These are phyloP conservation scores for Panus rudis DNA, from an alignment of 768 basidiomycete species.

Conservation along the genomic window DNA sequence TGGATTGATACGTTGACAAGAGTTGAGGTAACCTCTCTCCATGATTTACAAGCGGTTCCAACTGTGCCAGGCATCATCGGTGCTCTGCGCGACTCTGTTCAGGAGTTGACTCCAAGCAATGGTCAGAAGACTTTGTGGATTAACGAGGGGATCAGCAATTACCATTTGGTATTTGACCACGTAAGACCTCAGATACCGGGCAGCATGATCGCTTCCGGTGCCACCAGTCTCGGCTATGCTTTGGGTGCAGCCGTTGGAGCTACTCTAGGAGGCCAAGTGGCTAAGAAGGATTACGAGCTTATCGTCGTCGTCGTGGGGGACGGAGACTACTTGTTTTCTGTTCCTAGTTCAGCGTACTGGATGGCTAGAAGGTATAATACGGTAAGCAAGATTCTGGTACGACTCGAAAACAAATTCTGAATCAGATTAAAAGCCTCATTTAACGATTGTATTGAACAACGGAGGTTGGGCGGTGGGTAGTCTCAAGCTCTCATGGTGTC, in stretches of 20 bases:
- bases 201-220: slow-evolving; percentile 49
- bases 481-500: not conserved
- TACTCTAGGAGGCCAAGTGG: slow-evolving; percentile 31
- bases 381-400: slow-evolving; percentile 30
- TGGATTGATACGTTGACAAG: not conserved
- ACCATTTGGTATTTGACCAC: slow-evolving; percentile 48
- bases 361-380: slow-evolving; percentile 64
- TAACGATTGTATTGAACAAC: slow-evolving; percentile 67
- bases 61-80: slow-evolving; percentile 32
- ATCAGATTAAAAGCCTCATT: slow-evolving; percentile 47
- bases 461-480: slow-evolving; percentile 54
- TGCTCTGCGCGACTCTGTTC: slow-evolving; percentile 37
- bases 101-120: slow-evolving; percentile 30
- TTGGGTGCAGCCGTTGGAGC: slow-evolving; percentile 61
- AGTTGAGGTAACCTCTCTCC: not conserved
- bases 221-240: slow-evolving; percentile 62
- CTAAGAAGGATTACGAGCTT: slow-evolving; percentile 39
- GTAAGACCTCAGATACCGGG: slow-evolving; percentile 37
- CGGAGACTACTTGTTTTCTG: slow-evolving; percentile 61
- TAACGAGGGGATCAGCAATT: slow-evolving; percentile 61
- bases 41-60: slow-evolving; percentile 29
- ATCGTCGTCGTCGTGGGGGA: slow-evolving; percentile 59
- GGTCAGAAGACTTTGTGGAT: slow-evolving; percentile 39
- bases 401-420: not conserved
- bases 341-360: slow-evolving; percentile 64